Base-by-base conservation (phyloP, 2,329 filamentous ascomycete species). In the Microthyrium microscopicum region DNA sequence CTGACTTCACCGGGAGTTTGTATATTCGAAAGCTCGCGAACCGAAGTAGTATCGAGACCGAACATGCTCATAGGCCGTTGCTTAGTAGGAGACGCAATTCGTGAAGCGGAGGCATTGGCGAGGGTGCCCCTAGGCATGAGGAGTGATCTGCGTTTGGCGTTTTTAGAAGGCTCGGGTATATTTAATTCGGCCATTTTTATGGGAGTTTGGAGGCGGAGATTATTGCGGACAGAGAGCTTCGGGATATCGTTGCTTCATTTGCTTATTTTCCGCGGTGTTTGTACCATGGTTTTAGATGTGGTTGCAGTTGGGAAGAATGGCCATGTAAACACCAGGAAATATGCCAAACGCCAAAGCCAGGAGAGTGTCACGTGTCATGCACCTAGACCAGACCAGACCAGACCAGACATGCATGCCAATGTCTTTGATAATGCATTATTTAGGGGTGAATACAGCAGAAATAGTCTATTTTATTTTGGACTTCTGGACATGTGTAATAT, bases 111-210 rank as follows among this genome's bases (percentile, higher is more conserved):
- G 20, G 27, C 34, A 9, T 19, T 29, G 12, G 26, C 19, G n/a
- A 36, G 22, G 6, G 19, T 26, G 13, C 35, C 35, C n/a, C 22
- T 24, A 13, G 35, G 35, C 16, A 37, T 22, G 15, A 37, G 18
- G 21, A 37, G 18, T 11, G 24, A 29, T 13, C 35, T 15, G 17
- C 35, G 29, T 19, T 36, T 36, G 6, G 29, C 6, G 5, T 8
- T 35, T 29, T 30, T 15, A 15, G 19, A 6, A 26, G 33, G n/a
- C 28, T 28, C 26, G 18, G 24, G 6, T 21, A 33, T 5, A 16
- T 9, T 9, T 25, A 25, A 25, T 13, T 29, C 26, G 26, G 12
- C 15, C 26, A 29, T 29, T 9, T 9, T 16, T 29, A 25, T 9
- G 9, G 22, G 12, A 9, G 9, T 25, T 13, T 9, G 9, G 9